A percentile compares a stretch with the other conserved stretches of the same genome.
Evolutionary conservation across 129 eudicot species (phyloP).

Genomic region (Silybum marianum): DNA sequence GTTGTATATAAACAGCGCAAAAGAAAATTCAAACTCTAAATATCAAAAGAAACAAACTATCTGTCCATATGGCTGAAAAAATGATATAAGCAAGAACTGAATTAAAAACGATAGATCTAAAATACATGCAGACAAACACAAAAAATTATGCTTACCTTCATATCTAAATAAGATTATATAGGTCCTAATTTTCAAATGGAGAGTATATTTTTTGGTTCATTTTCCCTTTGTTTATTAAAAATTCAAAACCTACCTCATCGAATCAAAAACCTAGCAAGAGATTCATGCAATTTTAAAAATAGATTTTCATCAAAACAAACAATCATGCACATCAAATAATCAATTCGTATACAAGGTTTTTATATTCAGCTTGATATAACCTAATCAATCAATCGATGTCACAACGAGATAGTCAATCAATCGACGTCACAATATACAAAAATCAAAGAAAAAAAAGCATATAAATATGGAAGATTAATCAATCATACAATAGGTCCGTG

Average conservation of each 20-base stretch:
- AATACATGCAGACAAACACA: not conserved
- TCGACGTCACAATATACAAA: not conserved
- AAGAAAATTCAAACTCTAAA: not conserved
- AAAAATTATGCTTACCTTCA: not conserved
- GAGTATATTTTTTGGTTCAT: not conserved
- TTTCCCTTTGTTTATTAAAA: not conserved
- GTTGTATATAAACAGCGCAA: no score
- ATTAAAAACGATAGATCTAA: not conserved
- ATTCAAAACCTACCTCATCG: not conserved
- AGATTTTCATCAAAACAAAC: not conserved
- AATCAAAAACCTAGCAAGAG: conserved; percentile 10
- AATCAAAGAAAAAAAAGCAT: not conserved
- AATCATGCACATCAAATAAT: conserved; percentile 6
- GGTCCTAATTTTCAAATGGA: not conserved
- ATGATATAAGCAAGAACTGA: not conserved
- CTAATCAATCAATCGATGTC: not conserved
- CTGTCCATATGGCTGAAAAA: not conserved
- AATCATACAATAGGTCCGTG: conserved; percentile 56
- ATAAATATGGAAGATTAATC: not conserved
- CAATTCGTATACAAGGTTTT: not conserved
- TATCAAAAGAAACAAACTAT: not conserved
- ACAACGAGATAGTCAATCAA: conserved; percentile 5
- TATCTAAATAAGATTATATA: not conserved
- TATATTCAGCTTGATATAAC: conserved; percentile 1
- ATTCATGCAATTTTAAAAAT: not conserved